Evolutionary conservation across 495 filamentous ascomycete genomes (phyloP).

Genomic region (Daldinia vernicosa): DNA sequence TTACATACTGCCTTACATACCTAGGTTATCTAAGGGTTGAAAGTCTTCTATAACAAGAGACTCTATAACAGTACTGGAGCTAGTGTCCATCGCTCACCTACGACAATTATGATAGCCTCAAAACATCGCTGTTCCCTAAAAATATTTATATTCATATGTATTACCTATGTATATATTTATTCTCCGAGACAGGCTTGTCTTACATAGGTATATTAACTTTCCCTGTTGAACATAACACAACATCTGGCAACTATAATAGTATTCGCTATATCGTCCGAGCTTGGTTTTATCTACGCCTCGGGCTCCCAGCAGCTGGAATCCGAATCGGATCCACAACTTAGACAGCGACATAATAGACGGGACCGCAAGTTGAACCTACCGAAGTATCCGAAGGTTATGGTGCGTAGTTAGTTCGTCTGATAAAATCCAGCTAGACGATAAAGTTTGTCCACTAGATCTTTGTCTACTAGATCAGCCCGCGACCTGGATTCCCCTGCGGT

Average conservation of each 20-base stretch:
- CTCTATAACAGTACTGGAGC: neutral
- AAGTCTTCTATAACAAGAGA: neutral
- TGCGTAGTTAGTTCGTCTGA: neutral
- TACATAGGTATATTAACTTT: neutral
- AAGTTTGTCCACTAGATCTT: conserved; percentile 15
- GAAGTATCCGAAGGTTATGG: neutral
- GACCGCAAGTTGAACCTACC: neutral
- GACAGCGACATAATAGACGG: too few species aligned
- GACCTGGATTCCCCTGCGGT: conserved; percentile 21
- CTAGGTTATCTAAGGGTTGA: neutral
- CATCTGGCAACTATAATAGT: neutral
- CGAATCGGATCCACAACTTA: too few species aligned
- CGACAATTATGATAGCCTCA: neutral
- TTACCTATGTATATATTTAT: too few species aligned
- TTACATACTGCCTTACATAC: neutral
- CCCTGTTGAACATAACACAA: neutral
- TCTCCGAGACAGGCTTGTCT: neutral
- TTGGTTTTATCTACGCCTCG: neutral
- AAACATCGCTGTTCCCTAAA: neutral
- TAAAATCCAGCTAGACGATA: conserved; percentile 9
- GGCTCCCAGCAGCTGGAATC: too few species aligned
- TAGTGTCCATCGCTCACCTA: neutral
- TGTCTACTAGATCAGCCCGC: conserved; percentile 3
- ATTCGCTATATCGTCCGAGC: neutral
- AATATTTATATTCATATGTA: neutral